Evolutionary conservation across 768 basidiomycete species (phyloP), one percentile per base, ranked within the genome.

Genomic region (Fomitopsis serialis): DNA sequence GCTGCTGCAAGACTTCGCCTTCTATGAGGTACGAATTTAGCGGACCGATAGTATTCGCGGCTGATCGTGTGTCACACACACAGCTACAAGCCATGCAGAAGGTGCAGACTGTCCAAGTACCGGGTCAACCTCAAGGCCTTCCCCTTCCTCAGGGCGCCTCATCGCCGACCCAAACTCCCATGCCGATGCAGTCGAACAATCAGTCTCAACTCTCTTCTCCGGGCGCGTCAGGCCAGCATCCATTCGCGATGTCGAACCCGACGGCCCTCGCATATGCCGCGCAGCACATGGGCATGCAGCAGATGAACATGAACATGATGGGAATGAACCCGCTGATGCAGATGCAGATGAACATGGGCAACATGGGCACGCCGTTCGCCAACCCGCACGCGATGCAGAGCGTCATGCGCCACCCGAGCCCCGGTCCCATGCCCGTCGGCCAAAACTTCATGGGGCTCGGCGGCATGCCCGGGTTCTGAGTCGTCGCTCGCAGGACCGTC

Each of bases 41-140:
- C 25, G 15, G 10, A 19, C 46, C 24, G 3, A 42, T 32, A 7
- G 50, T 22, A 19, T 21, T 11, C 19, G 0, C 32, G 40, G 53
- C n/a, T 50, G 50, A 46, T 54, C 43, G 10, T 48, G 45, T 22
- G 13, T 61, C 36, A 17, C 40, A 6, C 48, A 46, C 37, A 43
- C 60, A 92, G 88, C 72, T 92, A n/a, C 90, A 92, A 73, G 79
- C 91, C 13, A 82, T 91, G 74, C 90, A 93, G 68, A 92, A 90
- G 68, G 70, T 79, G 1, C 72, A 73, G 50, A 44, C 59, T 11
- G 65, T 66, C 29, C 71, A 69, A 37, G 58, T 70, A 47, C 32
- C 58, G 58, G 45, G 59, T 37, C 59, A 62, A 56, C 63, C 40
- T 54, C 65, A 46, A 50, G 60, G 51, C 22, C 46, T 60, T 35